A percentile compares a stretch with the other conserved stretches of the same genome.
These are phyloP conservation scores for Exidia glandulosa DNA, from an alignment of 768 basidiomycete species.

Conservation along the genomic window DNA sequence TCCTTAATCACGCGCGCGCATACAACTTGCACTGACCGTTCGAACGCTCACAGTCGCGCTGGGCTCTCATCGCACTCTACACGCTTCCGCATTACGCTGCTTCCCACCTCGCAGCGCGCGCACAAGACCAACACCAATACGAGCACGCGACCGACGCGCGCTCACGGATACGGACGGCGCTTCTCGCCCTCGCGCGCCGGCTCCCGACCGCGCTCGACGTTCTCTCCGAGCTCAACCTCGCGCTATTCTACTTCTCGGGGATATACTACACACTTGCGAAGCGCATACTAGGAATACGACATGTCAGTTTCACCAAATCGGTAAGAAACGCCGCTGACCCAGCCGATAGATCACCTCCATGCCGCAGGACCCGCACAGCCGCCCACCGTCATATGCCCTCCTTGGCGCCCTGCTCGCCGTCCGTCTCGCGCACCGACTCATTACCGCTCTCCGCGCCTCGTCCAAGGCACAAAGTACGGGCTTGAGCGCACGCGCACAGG, in stretches of 20 bases:
- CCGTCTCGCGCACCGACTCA: slow-evolving; percentile 52
- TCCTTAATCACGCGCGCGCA: not conserved
- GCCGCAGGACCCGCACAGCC: slow-evolving; percentile 56
- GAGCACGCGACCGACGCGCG: not conserved
- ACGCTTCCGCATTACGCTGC: slow-evolving; percentile 54
- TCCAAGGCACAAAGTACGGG: not conserved
- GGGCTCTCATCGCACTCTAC: slow-evolving; percentile 52
- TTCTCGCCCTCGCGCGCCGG: slow-evolving; percentile 18
- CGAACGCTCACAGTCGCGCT: slow-evolving; percentile 28
- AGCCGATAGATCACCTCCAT: slow-evolving; percentile 53
- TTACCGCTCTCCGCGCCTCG: slow-evolving; percentile 20
- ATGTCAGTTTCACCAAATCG: slow-evolving; percentile 34
- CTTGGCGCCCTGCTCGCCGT: slow-evolving; percentile 63
- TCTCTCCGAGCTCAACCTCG: slow-evolving; percentile 61
- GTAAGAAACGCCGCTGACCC: not conserved
- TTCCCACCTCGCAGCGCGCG: slow-evolving; percentile 27
- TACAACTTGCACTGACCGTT: not conserved
- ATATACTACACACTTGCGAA: slow-evolving; percentile 67
- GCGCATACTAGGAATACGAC: slow-evolving; percentile 53
- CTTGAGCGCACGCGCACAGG: slow-evolving; percentile 11
- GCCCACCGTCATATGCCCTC: slow-evolving; percentile 79
- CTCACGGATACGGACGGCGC: slow-evolving; percentile 13
- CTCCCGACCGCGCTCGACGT: slow-evolving; percentile 47
- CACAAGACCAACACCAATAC: too few species aligned
- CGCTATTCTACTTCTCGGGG: slow-evolving; percentile 69